phyloP scores from a whole-genome alignment of 345 rosid genomes.

The Populus ilicifolia region DNA sequence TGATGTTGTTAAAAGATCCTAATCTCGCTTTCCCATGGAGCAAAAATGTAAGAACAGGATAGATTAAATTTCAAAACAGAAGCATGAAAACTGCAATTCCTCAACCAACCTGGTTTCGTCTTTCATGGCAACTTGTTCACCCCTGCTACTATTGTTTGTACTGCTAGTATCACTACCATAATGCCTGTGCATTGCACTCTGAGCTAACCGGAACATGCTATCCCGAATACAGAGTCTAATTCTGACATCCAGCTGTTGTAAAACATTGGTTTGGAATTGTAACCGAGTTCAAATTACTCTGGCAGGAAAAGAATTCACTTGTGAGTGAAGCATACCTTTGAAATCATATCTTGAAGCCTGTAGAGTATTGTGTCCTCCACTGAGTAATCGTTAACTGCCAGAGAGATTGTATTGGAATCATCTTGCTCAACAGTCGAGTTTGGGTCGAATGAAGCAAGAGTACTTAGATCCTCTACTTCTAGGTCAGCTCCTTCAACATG shows the following conservation, averaged over 20 bases:
- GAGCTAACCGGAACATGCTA: constrained; percentile 96
- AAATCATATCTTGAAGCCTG: constrained; percentile 68
- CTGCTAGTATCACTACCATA: constrained; percentile 48
- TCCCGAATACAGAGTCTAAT: constrained; percentile 74
- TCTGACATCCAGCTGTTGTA: constrained; percentile 62
- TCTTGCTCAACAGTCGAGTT: constrained; percentile 54
- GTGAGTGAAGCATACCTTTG: constrained; percentile 53
- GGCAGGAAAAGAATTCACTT: constrained; percentile 11
- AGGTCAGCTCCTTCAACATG: constrained; percentile 42
- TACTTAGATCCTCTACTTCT: constrained; percentile 38
- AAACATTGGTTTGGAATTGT: constrained; percentile 24
- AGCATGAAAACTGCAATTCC: constrained; percentile 10
- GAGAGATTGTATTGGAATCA: constrained; percentile 44
- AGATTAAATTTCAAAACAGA: neutral
- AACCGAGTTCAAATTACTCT: constrained; percentile 15
- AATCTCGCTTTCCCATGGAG: neutral
- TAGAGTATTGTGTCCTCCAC: constrained; percentile 51
- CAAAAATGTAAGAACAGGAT: neutral
- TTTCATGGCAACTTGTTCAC: constrained; percentile 37
- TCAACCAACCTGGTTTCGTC: constrained; percentile 58
- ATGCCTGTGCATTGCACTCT: constrained; percentile 80
- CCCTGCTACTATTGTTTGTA: constrained; percentile 46
- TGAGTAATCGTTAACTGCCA: constrained; percentile 43
- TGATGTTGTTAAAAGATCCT: neutral
- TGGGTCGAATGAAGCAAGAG: constrained; percentile 52